phyloP scores from a whole-genome alignment of 2,329 filamentous ascomycete genomes.

The Alternaria metachromatica region DNA sequence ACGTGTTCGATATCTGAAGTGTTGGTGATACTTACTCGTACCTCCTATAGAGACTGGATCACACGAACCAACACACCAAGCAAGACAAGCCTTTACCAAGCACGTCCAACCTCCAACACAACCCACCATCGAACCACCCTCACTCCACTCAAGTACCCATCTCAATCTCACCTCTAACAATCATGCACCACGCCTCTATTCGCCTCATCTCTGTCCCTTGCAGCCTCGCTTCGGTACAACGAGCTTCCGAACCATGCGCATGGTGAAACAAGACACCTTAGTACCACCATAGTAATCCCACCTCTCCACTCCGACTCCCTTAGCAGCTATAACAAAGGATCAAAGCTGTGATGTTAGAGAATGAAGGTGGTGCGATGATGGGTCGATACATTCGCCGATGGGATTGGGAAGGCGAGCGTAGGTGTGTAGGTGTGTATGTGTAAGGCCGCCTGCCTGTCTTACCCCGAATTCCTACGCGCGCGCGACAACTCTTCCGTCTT shows the following conservation, averaged over 20 bases:
- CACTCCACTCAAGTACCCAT: not conserved
- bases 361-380: not conserved
- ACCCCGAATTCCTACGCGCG: not conserved
- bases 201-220: not conserved
- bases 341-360: not conserved
- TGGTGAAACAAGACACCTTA: not conserved
- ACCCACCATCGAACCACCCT: constrained; percentile 5
- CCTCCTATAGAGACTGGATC: not conserved
- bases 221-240: not conserved
- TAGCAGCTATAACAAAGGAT: not conserved
- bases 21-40: not conserved
- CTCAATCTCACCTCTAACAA: not conserved
- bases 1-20: not conserved
- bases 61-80: not conserved
- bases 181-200: not conserved
- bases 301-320: not conserved
- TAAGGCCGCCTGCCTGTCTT: not conserved
- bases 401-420: not conserved
- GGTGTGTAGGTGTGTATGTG: not conserved
- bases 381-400: not conserved
- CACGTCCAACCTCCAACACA: not conserved
- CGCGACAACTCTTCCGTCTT: not conserved
- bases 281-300: not conserved
- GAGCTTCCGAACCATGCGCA: not conserved
- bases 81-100: not conserved